Evolutionary conservation across 208 protist species (phyloP).

Genomic region (Wallacemonas collosoma): DNA sequence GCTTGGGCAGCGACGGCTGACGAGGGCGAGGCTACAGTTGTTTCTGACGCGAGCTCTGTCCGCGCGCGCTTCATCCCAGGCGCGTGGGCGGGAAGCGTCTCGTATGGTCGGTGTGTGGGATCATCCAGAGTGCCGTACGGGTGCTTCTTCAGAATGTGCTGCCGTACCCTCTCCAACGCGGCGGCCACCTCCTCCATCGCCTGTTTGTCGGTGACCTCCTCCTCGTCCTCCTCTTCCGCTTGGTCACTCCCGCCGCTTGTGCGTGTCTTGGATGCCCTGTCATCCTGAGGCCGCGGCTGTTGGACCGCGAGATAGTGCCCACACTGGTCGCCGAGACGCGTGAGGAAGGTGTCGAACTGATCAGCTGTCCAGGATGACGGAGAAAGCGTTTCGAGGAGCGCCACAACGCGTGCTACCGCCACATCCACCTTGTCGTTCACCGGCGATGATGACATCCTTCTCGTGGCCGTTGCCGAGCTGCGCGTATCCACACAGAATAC

Average conservation of each 20-base stretch:
- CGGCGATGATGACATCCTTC: not conserved
- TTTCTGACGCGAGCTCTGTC: not conserved
- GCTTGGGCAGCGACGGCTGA: not conserved
- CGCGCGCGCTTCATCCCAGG: constrained; percentile 20
- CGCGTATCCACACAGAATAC: too few relatives aligned
- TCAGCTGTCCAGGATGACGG: constrained; percentile 7
- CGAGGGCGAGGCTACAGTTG: not conserved
- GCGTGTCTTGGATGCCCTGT: not conserved
- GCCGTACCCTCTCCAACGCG: constrained; percentile 45
- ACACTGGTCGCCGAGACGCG: constrained; percentile 13
- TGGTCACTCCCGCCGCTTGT: constrained; percentile 12
- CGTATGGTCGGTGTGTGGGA: constrained; percentile 27
- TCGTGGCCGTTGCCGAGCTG: too few relatives aligned
- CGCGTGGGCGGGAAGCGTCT: not conserved
- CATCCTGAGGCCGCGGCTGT: not conserved
- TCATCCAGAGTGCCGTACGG: constrained; percentile 51
- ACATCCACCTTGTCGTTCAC: not conserved
- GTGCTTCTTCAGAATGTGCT: constrained; percentile 42
- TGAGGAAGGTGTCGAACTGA: constrained; percentile 29
- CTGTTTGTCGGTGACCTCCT: constrained; percentile 17
- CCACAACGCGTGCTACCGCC: not conserved
- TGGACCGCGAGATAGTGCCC: constrained; percentile 2
- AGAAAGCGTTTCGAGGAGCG: constrained; percentile 5
- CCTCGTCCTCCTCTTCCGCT: constrained; percentile 34
- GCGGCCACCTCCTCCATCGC: constrained; percentile 51